Evolutionary conservation across 2,329 filamentous ascomycete species (phyloP), one percentile per base, ranked within the genome.

Genomic region (Epichloe sibirici): DNA sequence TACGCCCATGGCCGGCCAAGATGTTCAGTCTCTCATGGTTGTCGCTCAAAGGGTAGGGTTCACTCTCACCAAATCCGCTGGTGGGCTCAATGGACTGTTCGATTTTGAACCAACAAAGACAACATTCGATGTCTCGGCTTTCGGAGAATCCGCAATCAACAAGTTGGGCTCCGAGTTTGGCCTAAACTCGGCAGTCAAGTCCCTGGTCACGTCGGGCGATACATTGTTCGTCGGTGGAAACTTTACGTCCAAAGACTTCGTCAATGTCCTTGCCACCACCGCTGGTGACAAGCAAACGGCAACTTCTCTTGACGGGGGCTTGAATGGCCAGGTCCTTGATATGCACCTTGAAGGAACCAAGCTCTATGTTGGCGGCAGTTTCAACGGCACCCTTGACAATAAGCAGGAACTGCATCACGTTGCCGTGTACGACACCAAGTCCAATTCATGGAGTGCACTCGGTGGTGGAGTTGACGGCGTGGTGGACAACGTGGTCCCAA

Each of bases 11-110:
- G 66, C 76, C 35, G 82, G 79, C 40, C 86, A 90, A 66, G 69
- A 70, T 12, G 69, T 82, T 37, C 69, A 75, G 6, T 69, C 78
- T 52, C 73, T 93, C 64, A 86, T 85, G 1, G 72, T 97, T 57
- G 93, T 98, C n/a, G 93, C 93, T 8, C 90, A 94, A 63, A 81
- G 86, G 52, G 82, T 97, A 42, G 82, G 85, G 9, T 95, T 96
- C 66, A 83, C 74, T 23, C 73, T 88, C 46, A 76, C 84, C 58
- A 83, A 82, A 57, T 85, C 86, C 3, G 87, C 83, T 46, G 87
- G 86, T 49, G 88, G 87, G 3, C 72, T 98, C 51, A 96, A 96
- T 63, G 90, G 90, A 8, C 72, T 98, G 1, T 97, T 87, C 65
- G 93, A 97, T 62, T 96, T 88, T 64, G 79, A 94, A 59, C 88